These are phyloP conservation scores for Alternaria gaisen DNA, from an alignment of 2,329 filamentous ascomycete species.

Conservation along the genomic window DNA sequence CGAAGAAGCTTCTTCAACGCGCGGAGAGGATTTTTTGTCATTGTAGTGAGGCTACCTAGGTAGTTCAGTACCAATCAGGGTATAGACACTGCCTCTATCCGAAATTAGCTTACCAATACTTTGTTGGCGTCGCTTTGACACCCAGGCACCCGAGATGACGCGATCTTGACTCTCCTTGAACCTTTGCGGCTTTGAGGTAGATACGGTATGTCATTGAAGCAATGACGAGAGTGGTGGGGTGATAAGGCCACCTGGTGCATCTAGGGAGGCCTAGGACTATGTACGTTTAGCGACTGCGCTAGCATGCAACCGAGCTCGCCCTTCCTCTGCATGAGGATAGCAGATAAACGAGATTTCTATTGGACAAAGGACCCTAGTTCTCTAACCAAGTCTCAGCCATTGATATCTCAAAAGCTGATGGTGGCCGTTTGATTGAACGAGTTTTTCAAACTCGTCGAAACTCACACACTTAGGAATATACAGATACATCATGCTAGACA, in stretches of 20 bases:
- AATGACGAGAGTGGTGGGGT: background rate
- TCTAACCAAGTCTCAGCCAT: background rate
- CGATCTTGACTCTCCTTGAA: too few relatives aligned
- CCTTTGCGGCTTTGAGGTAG: too few relatives aligned
- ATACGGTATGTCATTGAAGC: background rate
- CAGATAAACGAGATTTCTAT: background rate
- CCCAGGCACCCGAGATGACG: too few relatives aligned
- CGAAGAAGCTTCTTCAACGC: background rate
- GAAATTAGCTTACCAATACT: background rate
- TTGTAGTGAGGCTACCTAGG: background rate
- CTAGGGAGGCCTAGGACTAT: background rate
- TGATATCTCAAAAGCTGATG: background rate
- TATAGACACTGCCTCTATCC: background rate
- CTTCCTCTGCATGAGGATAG: background rate
- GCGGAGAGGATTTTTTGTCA: background rate
- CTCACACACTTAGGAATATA: background rate
- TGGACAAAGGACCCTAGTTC: background rate
- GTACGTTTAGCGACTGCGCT: background rate
- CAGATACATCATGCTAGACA: too few relatives aligned
- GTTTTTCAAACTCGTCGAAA: background rate
- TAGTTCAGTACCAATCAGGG: background rate
- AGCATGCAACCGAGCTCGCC: background rate
- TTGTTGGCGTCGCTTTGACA: background rate
- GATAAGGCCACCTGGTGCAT: background rate
- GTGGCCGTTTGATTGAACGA: background rate